A percentile compares a stretch with the other conserved stretches of the same genome.
Conservation (phyloP, 176 grass and related monocot species). For the Aegilops longissima region DNA sequence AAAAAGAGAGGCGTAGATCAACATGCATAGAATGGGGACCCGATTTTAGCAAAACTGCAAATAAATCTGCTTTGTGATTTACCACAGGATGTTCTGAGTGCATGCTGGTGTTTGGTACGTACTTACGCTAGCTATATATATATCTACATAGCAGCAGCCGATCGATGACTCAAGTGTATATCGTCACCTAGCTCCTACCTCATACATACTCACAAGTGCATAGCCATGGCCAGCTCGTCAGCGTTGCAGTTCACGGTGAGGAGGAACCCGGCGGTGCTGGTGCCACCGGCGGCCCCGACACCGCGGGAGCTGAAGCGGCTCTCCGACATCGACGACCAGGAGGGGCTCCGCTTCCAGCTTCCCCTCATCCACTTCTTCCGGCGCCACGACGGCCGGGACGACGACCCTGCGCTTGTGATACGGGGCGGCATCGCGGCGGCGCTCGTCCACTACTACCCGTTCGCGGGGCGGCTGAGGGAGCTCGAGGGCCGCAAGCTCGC, state of each 20-base stretch:
- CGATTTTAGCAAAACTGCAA: too few species aligned
- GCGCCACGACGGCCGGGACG: background rate
- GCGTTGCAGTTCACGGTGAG: background rate
- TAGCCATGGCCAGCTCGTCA: too few species aligned
- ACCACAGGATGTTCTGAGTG: too few species aligned
- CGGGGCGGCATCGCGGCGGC: background rate
- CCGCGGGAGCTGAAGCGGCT: constrained; percentile 24
- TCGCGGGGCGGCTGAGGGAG: constrained; percentile 33
- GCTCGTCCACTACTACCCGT: background rate
- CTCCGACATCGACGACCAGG: background rate
- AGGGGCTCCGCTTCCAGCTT: background rate
- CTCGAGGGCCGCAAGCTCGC: background rate
- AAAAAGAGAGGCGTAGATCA: too few species aligned
- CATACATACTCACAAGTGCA: too few species aligned
- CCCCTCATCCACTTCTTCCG: background rate
- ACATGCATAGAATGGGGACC: too few species aligned
- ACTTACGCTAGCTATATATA: too few species aligned
- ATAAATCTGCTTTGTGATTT: too few species aligned
- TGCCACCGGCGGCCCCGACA: constrained; percentile 19
- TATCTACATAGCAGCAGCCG: too few species aligned
- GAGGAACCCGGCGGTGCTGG: constrained; percentile 4
- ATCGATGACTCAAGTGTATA: too few species aligned
- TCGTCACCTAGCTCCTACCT: too few species aligned
- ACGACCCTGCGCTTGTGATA: background rate
- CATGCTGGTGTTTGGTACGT: too few species aligned